Percentiles rank a stretch among this genome's conserved stretches.
These are phyloP conservation scores for Amniculicola lignicola DNA, from an alignment of 495 filamentous ascomycete genomes.

Conservation along the genomic window DNA sequence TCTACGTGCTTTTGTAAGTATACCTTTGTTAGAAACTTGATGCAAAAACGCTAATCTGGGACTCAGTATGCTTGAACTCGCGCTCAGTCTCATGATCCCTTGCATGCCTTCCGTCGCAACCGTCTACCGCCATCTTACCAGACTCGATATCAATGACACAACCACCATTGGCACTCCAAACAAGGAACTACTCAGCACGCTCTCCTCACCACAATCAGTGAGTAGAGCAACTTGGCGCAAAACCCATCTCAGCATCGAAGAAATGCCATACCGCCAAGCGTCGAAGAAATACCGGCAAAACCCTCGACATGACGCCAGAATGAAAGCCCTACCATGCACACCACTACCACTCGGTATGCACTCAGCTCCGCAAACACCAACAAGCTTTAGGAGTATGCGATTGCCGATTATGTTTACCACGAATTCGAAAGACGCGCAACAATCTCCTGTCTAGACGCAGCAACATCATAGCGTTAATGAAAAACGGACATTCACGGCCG, in stretches of 20 bases:
- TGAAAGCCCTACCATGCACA: slow-evolving; percentile 24
- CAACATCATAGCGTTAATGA: no score
- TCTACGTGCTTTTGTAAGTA: slow-evolving; percentile 19
- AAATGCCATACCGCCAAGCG: slow-evolving; percentile 13
- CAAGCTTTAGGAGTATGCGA: slow-evolving; percentile 10
- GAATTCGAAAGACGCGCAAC: no score
- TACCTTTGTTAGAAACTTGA: background rate
- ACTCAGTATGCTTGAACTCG: slow-evolving; percentile 13
- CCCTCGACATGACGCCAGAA: slow-evolving; percentile 1
- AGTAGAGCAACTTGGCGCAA: slow-evolving; percentile 22
- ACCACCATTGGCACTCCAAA: slow-evolving; percentile 14
- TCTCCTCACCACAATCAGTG: background rate
- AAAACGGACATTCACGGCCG: no score
- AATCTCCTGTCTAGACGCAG: no score
- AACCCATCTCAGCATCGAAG: slow-evolving; percentile 23
- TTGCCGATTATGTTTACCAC: slow-evolving; percentile 18
- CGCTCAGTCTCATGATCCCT: slow-evolving; percentile 21
- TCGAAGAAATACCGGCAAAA: background rate
- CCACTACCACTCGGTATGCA: slow-evolving; percentile 4
- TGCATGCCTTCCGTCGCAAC: slow-evolving; percentile 19
- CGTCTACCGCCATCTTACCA: slow-evolving; percentile 7
- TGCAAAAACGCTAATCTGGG: background rate
- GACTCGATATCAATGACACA: slow-evolving; percentile 18
- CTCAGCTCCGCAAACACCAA: slow-evolving; percentile 3
- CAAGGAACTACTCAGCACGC: slow-evolving; percentile 4